These are phyloP conservation scores for Cyberlindnera japonica DNA, from an alignment of 805 yeast genomes.

Conservation along the genomic window DNA sequence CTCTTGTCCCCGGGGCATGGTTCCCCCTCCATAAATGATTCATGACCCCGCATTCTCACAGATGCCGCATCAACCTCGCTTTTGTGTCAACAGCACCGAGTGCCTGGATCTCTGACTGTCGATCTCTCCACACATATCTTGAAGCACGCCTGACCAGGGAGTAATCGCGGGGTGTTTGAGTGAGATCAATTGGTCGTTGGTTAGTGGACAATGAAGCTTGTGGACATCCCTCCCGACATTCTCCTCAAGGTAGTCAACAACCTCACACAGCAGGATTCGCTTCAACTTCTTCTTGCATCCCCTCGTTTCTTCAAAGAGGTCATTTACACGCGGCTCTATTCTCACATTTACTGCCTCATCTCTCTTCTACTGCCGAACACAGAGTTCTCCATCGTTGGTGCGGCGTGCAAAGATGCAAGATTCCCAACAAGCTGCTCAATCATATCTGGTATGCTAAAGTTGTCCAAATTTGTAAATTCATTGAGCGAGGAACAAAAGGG, in stretches of 20 bases:
- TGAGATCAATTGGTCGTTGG: too few relatives aligned
- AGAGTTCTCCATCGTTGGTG: not conserved
- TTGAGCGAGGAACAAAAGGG: not conserved
- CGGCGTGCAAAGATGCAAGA: not conserved
- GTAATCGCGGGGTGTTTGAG: too few relatives aligned
- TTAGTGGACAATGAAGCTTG: too few relatives aligned
- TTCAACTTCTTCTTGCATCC: not conserved
- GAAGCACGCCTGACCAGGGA: too few relatives aligned
- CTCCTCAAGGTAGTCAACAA: not conserved
- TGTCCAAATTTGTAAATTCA: not conserved
- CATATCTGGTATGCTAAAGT: constrained; percentile 1
- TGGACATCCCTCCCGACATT: not conserved
- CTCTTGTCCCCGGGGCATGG: not conserved
- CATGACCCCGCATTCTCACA: too few relatives aligned
- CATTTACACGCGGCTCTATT: constrained; percentile 6
- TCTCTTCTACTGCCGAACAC: constrained; percentile 1
- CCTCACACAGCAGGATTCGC: constrained; percentile 4
- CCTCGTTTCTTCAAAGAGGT: not conserved
- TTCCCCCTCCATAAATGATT: not conserved
- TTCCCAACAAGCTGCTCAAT: constrained; percentile 1
- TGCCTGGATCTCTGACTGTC: too few relatives aligned
- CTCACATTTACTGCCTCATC: constrained; percentile 1
- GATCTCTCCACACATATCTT: not conserved
- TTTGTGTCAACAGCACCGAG: not conserved
- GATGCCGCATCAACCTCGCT: not conserved